Base-by-base conservation (phyloP, 371 early-diverging fungal species). In the Umbelopsis sp. region DNA sequence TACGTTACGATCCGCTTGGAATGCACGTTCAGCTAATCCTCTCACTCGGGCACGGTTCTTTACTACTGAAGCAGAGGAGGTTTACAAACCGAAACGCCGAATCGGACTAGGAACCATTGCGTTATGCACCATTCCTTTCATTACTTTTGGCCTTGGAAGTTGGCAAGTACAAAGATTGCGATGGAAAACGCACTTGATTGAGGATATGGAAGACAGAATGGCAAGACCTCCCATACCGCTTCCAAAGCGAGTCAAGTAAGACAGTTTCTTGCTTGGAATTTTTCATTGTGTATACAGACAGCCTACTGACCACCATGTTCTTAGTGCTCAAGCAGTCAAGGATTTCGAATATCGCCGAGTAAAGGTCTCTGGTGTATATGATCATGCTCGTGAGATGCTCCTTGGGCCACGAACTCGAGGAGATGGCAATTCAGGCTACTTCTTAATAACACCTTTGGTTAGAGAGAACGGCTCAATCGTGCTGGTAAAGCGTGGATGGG, bases 151-250 rank as follows among this genome's bases (percentile, higher is more conserved):
- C 2, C 86, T 97, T 10, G 96, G 97, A 1, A 88, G 87, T 16
- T 97, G 97, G 97, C 97, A 97, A 77, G 87, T 93, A 1, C 91
- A 95, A 70, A 85, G 97, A 20, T 84, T 96, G 63, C 89, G 89
- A 35, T 96, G 97, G 97, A 97, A 97, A 77, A 84, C 89, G 4
- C 81, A 86, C 45, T 82, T 95, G 48, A 94, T 96, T 52, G 85
- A 91, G 62, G 83, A 85, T 18, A 76, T 91, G 29, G 90, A 93
- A 72, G 86, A 89, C 25, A 80, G 89, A 24, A 83, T 93, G 83
- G 73, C 80, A 14, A 75, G 83, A 68, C 83, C 84, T 9, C 84
- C 94, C 2, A 86, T 94, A 50, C 87, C 91, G 7, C 75, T 95
- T 53, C 92, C 93, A 24, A 84, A 83, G 38, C 85, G 82, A 69